Evolutionary conservation across 495 filamentous ascomycete genomes (phyloP), one percentile per base, ranked within the genome.

Genomic region (Parathielavia hyrcaniae): DNA sequence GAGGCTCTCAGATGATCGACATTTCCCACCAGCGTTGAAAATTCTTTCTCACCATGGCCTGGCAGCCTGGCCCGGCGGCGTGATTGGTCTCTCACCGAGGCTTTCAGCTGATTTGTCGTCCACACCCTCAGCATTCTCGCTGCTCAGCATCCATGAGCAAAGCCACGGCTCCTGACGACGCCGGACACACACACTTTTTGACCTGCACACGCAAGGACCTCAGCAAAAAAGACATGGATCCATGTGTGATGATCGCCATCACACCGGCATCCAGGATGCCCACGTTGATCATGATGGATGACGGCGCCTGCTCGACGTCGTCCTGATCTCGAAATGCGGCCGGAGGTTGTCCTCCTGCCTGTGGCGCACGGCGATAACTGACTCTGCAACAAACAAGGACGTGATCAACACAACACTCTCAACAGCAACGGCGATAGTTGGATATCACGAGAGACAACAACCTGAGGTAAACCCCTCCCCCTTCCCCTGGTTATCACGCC

Each of bases 41-140:
- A 49, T 49, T 40, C 36, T 34, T 57, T 8, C 16, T 34, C 53
- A 13, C 45, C 45, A 23, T 34, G 32, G 44, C 14, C 35, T 26
- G 1, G 32, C 7, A n/a, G n/a, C 10, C n/a, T 6, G n/a, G 23
- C 26, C 35, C n/a, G 3, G 36, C 9, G 39, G 17, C 22, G 32
- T 57, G 55, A 58, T 51, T 58, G 55, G 55, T 16, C 39, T 10
- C 39, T 51, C 48, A 58, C 55, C 47, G 55, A 57, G 17, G 39
- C 10, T 23, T 35, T 17, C 47, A 51, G 55, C 55, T 58, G 47
- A 41, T 50, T 44, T 26, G 47, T 10, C 38, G 2, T 14, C 17
- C 20, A 40, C 35, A 22, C 35, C 19, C 20, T 7, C 43, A 36
- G 7, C 16, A 22, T 39, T 38, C 44, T n/a, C n/a, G n/a, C n/a